Evolutionary conservation across 805 yeast species (phyloP).

Genomic region (Saccharomycopsis oosterbeekiorum): DNA sequence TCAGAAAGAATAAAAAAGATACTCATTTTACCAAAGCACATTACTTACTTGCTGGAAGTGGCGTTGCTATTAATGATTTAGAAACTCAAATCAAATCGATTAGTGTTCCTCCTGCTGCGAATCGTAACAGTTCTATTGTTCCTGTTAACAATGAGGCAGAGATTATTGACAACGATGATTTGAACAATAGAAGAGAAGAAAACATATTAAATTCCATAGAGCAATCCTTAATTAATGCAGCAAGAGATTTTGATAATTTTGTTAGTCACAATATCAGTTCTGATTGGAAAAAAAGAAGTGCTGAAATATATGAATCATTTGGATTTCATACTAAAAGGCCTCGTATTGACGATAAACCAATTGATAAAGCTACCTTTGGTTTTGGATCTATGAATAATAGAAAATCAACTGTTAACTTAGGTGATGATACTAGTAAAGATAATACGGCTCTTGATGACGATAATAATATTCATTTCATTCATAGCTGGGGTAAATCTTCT

Average conservation of each 20-base stretch:
- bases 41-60: constrained; percentile 81
- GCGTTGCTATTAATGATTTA: constrained; percentile 77
- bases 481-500: constrained; percentile 26
- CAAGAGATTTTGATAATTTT: constrained; percentile 73
- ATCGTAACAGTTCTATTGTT: constrained; percentile 14
- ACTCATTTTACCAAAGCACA: constrained; percentile 62
- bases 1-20: constrained; percentile 35
- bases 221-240: constrained; percentile 60
- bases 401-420: not conserved
- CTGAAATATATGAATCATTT: constrained; percentile 61
- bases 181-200: constrained; percentile 69
- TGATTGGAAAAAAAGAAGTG: constrained; percentile 78
- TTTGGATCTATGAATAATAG: not conserved
- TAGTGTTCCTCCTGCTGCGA: constrained; percentile 18
- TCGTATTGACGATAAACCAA: constrained; percentile 3
- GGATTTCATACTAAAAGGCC: constrained; percentile 29
- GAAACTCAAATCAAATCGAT: constrained; percentile 42
- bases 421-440: not conserved
- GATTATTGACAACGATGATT: constrained; percentile 49
- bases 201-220: constrained; percentile 76
- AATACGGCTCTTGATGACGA: not conserved
- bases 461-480: not conserved
- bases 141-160: constrained; percentile 18
- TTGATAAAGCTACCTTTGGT: not conserved
- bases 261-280: constrained; percentile 62